Evolutionary conservation across 2,329 filamentous ascomycete species (phyloP).

Genomic region (Pseudogymnoascus sp.): DNA sequence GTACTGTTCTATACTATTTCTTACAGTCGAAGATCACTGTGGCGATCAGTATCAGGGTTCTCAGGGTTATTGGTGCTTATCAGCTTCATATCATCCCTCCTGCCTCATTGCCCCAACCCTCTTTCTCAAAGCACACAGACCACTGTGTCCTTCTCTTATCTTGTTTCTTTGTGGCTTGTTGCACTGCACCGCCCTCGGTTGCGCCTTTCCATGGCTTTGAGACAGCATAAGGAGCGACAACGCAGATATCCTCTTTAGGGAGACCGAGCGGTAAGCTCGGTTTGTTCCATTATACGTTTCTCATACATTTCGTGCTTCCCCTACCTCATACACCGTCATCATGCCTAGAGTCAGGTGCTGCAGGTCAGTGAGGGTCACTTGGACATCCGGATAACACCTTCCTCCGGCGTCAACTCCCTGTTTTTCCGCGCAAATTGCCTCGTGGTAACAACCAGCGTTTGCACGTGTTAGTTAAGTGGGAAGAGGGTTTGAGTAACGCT

Average conservation of each 20-base stretch:
- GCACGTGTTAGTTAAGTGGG: not conserved
- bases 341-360: not conserved
- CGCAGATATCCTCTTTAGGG: not conserved
- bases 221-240: not conserved
- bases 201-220: not conserved
- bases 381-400: slow-evolving; percentile 1
- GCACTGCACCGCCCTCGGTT: not conserved
- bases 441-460: not conserved
- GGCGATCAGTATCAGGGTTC: not conserved
- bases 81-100: not conserved
- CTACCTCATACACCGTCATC: not conserved
- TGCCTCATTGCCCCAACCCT: not conserved
- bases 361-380: not conserved
- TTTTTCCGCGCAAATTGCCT: not conserved
- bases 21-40: not conserved
- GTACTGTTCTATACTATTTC: slow-evolving; percentile 2
- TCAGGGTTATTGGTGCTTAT: not conserved
- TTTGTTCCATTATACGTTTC: not conserved
- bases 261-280: not conserved
- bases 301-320: not conserved
- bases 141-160: not conserved
- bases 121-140: not conserved
- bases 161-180: not conserved
- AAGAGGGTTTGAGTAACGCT: not conserved
- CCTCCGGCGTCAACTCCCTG: not conserved